Percentiles rank a stretch among this genome's conserved stretches.
Conservation (phyloP, 1,284 basidiomycete species). For the Phenoliferia sp. region DNA sequence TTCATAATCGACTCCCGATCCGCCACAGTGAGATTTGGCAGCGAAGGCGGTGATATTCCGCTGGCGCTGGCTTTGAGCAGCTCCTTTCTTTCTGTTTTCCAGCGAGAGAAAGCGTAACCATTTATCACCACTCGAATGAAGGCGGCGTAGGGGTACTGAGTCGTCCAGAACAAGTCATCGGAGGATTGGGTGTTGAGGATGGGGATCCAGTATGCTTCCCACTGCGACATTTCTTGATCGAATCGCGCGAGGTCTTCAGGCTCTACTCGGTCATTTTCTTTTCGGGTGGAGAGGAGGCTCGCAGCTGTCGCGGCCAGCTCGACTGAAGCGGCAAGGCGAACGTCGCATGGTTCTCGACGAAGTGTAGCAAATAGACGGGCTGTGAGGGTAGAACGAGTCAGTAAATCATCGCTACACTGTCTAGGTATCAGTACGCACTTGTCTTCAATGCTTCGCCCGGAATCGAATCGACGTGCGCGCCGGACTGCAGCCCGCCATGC, state of each 20-base stretch:
- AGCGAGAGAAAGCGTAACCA: conserved; percentile 28
- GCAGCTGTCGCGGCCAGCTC: conserved; percentile 27
- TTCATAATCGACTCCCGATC: conserved; percentile 15
- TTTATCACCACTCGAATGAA: conserved; percentile 24
- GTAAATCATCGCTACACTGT: neutral
- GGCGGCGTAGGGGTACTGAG: conserved; percentile 24
- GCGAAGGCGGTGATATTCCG: neutral
- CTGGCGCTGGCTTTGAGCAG: neutral
- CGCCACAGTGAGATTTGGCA: conserved; percentile 4
- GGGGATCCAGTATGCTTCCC: conserved; percentile 30
- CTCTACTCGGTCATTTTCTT: conserved; percentile 20
- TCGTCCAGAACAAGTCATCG: conserved; percentile 18
- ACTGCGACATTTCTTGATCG: conserved; percentile 22
- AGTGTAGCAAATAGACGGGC: conserved; percentile 28
- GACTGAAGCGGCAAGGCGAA: conserved; percentile 27
- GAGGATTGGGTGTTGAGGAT: conserved; percentile 2
- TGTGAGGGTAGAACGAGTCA: neutral
- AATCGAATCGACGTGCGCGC: conserved; percentile 23
- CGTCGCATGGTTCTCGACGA: conserved; percentile 17
- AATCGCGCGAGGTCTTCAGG: conserved; percentile 14
- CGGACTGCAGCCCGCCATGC: conserved; percentile 30
- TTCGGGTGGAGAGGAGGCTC: conserved; percentile 6
- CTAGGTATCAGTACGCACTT: neutral
- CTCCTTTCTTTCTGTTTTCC: conserved; percentile 24
- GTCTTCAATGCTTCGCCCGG: conserved; percentile 24